These are phyloP conservation scores for Alternaria brassicae DNA, from an alignment of 2,329 filamentous ascomycete genomes.

Conservation along the genomic window DNA sequence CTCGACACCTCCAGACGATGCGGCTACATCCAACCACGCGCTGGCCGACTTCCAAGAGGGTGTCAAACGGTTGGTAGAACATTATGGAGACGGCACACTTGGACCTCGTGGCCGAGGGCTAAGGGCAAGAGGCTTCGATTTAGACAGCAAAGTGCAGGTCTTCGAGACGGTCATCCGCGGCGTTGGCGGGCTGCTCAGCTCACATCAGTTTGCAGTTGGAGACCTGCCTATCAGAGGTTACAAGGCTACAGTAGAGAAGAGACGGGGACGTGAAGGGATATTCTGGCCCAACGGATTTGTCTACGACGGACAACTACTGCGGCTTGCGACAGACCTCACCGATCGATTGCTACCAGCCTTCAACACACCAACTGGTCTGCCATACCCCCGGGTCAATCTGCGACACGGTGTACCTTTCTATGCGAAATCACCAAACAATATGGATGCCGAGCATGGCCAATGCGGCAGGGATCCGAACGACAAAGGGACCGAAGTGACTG, in stretches of 20 bases:
- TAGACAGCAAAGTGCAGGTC: constrained; percentile 97
- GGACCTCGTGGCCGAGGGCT: constrained; percentile 73
- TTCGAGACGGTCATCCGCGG: constrained; percentile 98
- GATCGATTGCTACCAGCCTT: constrained; percentile 89
- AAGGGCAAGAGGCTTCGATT: constrained; percentile 82
- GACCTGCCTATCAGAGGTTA: constrained; percentile 88
- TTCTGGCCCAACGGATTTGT: constrained; percentile 77
- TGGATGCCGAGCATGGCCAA: constrained; percentile 58
- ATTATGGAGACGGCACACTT: constrained; percentile 84
- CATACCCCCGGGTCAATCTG: constrained; percentile 93
- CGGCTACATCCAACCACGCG: constrained; percentile 61
- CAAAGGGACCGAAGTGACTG: constrained; percentile 75
- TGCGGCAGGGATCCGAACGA: constrained; percentile 56
- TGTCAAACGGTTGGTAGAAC: constrained; percentile 73
- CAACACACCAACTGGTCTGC: constrained; percentile 86
- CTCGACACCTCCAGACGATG: constrained; percentile 67
- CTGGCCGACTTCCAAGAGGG: constrained; percentile 76
- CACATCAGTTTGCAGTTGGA: constrained; percentile 90
- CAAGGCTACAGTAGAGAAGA: constrained; percentile 56
- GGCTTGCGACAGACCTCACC: constrained; percentile 86
- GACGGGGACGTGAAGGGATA: constrained; percentile 57
- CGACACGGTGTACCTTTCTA: constrained; percentile 93
- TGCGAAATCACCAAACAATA: constrained; percentile 79
- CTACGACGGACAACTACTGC: constrained; percentile 88
- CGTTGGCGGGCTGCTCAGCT: constrained; percentile 86